Conservation (phyloP, 257 asterid genomes). For the Solanum tarijense region DNA sequence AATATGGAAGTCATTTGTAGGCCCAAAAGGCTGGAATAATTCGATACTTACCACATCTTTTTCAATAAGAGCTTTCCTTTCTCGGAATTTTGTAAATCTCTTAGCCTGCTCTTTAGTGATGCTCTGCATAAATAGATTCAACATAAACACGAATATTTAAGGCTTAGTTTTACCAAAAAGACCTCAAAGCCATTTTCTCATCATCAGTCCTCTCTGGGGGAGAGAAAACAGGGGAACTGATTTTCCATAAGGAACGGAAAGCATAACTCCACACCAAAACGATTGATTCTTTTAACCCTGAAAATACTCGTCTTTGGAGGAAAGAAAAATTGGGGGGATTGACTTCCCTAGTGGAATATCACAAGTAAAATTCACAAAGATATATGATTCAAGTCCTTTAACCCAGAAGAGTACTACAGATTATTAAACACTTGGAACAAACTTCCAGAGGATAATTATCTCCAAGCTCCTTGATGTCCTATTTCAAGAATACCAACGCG, state of each 20-base stretch:
- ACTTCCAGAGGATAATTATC: background rate
- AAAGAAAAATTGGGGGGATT: background rate
- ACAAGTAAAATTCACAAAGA: background rate
- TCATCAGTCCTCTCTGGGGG: background rate
- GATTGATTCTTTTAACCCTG: background rate
- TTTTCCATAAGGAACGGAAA: background rate
- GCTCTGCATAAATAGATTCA: conserved; percentile 39
- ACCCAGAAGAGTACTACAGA: background rate
- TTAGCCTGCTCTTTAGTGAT: conserved; percentile 74
- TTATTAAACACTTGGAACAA: background rate
- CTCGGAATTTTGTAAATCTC: conserved; percentile 89
- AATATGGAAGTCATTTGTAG: background rate
- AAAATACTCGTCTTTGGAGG: background rate
- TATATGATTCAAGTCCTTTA: background rate
- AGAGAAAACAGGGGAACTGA: background rate
- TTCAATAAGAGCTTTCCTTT: conserved; percentile 94
- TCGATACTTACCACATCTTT: conserved; percentile 79
- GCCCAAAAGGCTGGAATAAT: background rate
- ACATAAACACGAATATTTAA: background rate
- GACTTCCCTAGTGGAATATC: background rate
- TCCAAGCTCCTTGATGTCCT: background rate
- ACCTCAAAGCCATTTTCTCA: background rate
- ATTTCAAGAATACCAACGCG: background rate
- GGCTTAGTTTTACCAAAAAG: background rate
- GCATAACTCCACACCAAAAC: background rate